These are phyloP conservation scores for Teunomyces atbi DNA, from an alignment of 805 yeast genomes.

Conservation along the genomic window DNA sequence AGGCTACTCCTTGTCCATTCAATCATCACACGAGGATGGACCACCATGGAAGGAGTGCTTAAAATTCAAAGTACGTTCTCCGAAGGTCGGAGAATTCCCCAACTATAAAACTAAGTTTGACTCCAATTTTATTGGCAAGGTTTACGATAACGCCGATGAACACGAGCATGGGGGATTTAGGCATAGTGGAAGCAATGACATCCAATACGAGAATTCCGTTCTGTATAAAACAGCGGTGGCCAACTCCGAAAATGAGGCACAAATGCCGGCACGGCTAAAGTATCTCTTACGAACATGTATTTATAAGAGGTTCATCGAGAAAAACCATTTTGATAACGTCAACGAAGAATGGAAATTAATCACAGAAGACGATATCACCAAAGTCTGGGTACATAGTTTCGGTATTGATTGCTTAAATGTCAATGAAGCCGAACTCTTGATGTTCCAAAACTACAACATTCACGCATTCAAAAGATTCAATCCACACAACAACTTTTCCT, in stretches of 20 bases:
- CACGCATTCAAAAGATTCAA: conserved; percentile 22
- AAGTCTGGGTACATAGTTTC: conserved; percentile 53
- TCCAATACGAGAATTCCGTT: conserved; percentile 27
- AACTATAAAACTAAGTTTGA: conserved; percentile 39
- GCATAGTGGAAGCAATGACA: conserved; percentile 18
- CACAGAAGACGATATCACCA: conserved; percentile 57
- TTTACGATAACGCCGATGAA: conserved; percentile 6
- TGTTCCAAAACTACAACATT: conserved; percentile 37
- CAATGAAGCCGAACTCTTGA: conserved; percentile 48
- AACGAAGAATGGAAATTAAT: conserved; percentile 52
- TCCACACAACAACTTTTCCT: conserved; percentile 26
- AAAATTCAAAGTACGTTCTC: conserved; percentile 45
- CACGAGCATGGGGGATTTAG: conserved; percentile 2
- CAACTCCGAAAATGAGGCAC: conserved; percentile 31
- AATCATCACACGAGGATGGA: conserved; percentile 43
- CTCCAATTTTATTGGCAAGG: conserved; percentile 19
- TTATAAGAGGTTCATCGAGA: conserved; percentile 48
- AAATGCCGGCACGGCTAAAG: conserved; percentile 53
- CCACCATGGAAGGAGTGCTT: conserved; percentile 52
- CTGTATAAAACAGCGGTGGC: conserved; percentile 24
- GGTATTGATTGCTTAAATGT: conserved; percentile 53
- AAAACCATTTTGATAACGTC: conserved; percentile 21
- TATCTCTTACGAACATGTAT: conserved; percentile 58
- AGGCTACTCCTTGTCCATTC: conserved; percentile 27
- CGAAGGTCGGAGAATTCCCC: conserved; percentile 51